These are phyloP conservation scores for Olyra latifolia DNA, from an alignment of 176 grass and related monocot species.

Conservation along the genomic window DNA sequence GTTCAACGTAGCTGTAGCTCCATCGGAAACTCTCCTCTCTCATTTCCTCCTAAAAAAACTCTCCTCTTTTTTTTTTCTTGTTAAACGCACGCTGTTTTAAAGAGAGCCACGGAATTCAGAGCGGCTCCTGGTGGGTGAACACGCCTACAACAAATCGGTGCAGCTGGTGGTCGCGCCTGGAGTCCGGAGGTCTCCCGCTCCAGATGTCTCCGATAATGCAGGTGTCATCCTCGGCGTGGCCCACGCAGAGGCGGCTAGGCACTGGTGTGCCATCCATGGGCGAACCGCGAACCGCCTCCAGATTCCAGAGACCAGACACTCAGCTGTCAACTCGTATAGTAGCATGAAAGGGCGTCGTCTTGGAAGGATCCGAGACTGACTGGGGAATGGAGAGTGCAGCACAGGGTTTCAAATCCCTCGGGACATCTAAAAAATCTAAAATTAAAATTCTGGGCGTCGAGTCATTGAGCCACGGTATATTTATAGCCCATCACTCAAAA, in stretches of 20 bases:
- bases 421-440: too few relatives aligned
- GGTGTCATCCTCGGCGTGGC: conserved; percentile 5
- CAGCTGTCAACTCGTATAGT: conserved; percentile 10
- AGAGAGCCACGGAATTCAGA: conserved; percentile 18
- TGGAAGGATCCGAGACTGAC: not conserved
- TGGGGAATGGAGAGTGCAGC: too few relatives aligned
- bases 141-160: not conserved
- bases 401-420: too few relatives aligned
- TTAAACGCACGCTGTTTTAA: not conserved
- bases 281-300: conserved; percentile 5
- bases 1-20: not conserved
- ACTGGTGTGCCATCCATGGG: not conserved
- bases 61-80: not conserved
- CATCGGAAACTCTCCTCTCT: too few relatives aligned
- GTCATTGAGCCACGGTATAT: too few relatives aligned
- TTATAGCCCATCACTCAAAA: too few relatives aligned
- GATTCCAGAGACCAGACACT: too few relatives aligned
- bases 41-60: too few relatives aligned
- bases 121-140: too few relatives aligned
- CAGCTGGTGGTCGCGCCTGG: not conserved
- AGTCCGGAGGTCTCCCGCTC: not conserved
- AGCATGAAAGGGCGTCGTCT: conserved; percentile 29
- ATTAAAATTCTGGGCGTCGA: too few relatives aligned
- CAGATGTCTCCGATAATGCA: not conserved
- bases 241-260: not conserved